phyloP scores from a whole-genome alignment of 257 asterid genomes.

The Solanum piurae region DNA sequence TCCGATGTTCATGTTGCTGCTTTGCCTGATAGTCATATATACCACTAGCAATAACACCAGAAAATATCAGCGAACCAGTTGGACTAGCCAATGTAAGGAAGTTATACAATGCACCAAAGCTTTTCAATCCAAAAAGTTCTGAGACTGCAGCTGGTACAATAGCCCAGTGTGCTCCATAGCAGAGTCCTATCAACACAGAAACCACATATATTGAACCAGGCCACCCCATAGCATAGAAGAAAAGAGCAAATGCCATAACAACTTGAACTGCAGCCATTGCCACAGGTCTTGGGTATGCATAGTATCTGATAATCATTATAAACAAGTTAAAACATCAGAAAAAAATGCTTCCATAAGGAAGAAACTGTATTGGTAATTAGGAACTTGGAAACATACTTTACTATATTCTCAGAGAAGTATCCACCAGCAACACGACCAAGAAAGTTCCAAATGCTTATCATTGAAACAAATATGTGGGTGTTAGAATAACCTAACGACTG shows the following conservation, averaged over 20 bases:
- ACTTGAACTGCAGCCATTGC: constrained; percentile 38
- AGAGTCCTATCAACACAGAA: constrained; percentile 26
- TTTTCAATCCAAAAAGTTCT: constrained; percentile 33
- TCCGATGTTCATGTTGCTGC: constrained; percentile 31
- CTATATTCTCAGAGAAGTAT: constrained; percentile 30
- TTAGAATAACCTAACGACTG: constrained; percentile 25
- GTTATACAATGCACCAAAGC: constrained; percentile 52
- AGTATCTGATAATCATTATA: constrained; percentile 9
- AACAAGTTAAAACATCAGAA: background rate
- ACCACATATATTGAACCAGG: constrained; percentile 27
- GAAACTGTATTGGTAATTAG: background rate
- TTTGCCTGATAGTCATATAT: constrained; percentile 77
- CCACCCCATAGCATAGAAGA: constrained; percentile 29
- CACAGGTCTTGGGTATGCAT: constrained; percentile 38
- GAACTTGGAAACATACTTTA: constrained; percentile 11
- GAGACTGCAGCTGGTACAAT: constrained; percentile 36
- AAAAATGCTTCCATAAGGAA: background rate
- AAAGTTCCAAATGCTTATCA: constrained; percentile 37
- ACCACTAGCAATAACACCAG: constrained; percentile 75
- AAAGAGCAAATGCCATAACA: constrained; percentile 26
- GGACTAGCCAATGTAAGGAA: constrained; percentile 82
- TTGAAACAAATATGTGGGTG: constrained; percentile 27
- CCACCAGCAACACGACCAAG: constrained; percentile 38
- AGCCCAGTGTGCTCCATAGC: constrained; percentile 45
- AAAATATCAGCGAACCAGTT: constrained; percentile 67